These are phyloP conservation scores for Schoenoplectus triqueter DNA, from an alignment of 202 grass and related monocot species.

Conservation along the genomic window DNA sequence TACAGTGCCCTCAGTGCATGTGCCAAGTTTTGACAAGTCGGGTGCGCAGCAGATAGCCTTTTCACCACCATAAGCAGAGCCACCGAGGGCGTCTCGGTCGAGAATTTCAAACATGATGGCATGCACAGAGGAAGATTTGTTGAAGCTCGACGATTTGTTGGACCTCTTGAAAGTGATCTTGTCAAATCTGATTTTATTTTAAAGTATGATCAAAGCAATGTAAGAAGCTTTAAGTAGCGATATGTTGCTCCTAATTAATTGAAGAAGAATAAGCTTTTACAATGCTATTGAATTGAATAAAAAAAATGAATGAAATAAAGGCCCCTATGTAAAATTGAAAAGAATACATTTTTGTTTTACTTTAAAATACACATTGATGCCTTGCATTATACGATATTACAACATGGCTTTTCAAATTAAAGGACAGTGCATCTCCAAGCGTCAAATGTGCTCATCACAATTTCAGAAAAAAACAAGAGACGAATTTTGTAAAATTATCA, in stretches of 20 bases:
- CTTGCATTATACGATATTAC: background rate
- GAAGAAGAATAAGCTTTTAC: background rate
- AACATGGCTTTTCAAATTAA: background rate
- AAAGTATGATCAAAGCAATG: constrained; percentile 18
- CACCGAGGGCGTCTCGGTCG: constrained; percentile 50
- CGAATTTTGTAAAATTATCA: constrained; percentile 6
- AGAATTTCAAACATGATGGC: constrained; percentile 73
- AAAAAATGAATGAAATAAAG: background rate
- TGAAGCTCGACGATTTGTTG: constrained; percentile 43
- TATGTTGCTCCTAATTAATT: background rate
- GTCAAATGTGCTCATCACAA: constrained; percentile 5
- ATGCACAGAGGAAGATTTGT: constrained; percentile 46
- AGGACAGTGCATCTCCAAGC: background rate
- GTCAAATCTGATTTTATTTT: constrained; percentile 61
- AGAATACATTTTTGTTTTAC: too few relatives aligned
- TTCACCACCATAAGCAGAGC: constrained; percentile 39
- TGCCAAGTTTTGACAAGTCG: constrained; percentile 47
- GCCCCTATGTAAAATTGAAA: background rate
- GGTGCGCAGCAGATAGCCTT: constrained; percentile 74
- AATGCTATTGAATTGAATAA: too few relatives aligned
- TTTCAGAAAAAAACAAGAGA: background rate
- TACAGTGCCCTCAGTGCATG: constrained; percentile 57
- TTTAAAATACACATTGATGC: background rate
- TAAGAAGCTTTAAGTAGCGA: background rate
- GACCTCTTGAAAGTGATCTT: constrained; percentile 74